Evolutionary conservation across 768 basidiomycete genomes (phyloP), one percentile per base, ranked within the genome.

Genomic region (Lactarius vividus): DNA sequence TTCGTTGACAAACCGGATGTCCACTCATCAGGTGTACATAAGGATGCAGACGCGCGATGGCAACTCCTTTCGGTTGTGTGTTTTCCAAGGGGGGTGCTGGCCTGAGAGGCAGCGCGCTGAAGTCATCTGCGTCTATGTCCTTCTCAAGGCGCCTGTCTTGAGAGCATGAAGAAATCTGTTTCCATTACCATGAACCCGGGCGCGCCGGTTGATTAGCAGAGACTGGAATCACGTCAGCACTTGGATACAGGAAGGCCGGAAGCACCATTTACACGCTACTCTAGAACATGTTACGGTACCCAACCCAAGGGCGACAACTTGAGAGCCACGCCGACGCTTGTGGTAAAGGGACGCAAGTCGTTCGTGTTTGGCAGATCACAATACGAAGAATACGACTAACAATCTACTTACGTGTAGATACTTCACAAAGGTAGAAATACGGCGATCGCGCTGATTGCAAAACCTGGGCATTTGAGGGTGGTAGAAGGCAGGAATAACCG

Each of bases 341-440:
- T 11, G 11, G 26, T 26, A 49, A 49, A n/a, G 26, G 49, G 26
- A 52, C 1, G 49, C 49, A 26, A 52, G 23, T 44, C 44, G 33
- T 26, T 13, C 20, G 49, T 53, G 23, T 62, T 52, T 8, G 28
- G 61, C 54, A 56, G 10, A 62, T 62, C 61, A 63, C 9, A 46
- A 57, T 16, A n/a, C 23, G 57, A 58, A 52, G 42, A 52, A 53
- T 16, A 23, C 20, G 8, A 13, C 6, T 2, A 46, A 35, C n/a
- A 33, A 35, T 26, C n/a, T 11, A 28, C 28, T 52, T 49, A 53
- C 46, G 35, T 58, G 29, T 57, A n/a, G 57, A 13, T 13, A 11
- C 23, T 13, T 6, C 10, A 31, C 58, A 39, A 40, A 26, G 8
- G 33, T 35, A 35, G 46, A 58, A 37, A 23, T 23, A 9, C 44